Evolutionary conservation across 768 basidiomycete genomes (phyloP).

Genomic region (Xerocomellus intermedius): DNA sequence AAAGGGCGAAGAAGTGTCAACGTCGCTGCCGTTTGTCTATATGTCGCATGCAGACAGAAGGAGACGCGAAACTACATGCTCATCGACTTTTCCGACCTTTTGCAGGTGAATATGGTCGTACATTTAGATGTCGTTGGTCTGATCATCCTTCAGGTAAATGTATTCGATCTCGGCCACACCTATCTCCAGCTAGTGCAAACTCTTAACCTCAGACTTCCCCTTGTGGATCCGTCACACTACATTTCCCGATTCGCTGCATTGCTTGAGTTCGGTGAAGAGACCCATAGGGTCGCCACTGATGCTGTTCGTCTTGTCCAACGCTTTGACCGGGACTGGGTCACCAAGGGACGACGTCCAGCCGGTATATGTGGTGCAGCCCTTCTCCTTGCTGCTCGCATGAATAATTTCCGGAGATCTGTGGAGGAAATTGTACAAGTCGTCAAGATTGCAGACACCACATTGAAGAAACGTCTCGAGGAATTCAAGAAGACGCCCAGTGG

Average conservation of each 20-base stretch:
- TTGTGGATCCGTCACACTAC: constrained; percentile 95
- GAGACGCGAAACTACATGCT: constrained; percentile 95
- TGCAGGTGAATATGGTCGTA: constrained; percentile 56
- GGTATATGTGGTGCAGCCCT: constrained; percentile 97
- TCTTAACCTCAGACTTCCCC: constrained; percentile 78
- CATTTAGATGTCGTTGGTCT: not conserved
- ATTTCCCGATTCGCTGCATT: constrained; percentile 93
- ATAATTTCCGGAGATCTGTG: constrained; percentile 89
- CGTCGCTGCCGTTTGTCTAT: constrained; percentile 94
- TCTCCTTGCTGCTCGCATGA: constrained; percentile 96
- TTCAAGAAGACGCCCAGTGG: constrained; percentile 91
- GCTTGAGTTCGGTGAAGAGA: constrained; percentile 95
- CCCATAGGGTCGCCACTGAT: constrained; percentile 86
- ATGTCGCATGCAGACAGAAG: constrained; percentile 88
- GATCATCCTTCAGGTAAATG: constrained; percentile 69
- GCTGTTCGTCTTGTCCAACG: constrained; percentile 91
- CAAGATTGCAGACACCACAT: constrained; percentile 95
- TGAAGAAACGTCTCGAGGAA: constrained; percentile 91
- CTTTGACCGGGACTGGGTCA: constrained; percentile 98
- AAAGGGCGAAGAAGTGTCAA: constrained; percentile 91
- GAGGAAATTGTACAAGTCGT: constrained; percentile 99
- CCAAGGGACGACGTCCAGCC: constrained; percentile 89
- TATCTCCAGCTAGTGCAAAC: constrained; percentile 93
- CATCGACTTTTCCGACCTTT: constrained; percentile 96
- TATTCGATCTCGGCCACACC: constrained; percentile 94